These are phyloP conservation scores for Orbilia oligospora DNA, from an alignment of 2,329 filamentous ascomycete species.

Conservation along the genomic window DNA sequence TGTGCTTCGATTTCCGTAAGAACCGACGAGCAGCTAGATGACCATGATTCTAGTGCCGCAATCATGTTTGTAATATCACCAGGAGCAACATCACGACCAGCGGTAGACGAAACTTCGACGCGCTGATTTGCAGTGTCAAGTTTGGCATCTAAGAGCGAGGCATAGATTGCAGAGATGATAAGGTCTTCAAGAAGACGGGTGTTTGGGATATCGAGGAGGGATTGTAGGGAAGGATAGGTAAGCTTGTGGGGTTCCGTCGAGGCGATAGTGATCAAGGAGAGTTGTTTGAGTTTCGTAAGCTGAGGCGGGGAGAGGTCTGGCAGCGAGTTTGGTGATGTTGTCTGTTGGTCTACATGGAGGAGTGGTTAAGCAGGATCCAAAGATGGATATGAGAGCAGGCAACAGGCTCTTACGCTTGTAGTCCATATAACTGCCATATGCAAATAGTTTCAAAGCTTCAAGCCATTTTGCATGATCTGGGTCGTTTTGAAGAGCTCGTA, in stretches of 20 bases:
- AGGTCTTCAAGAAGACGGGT: constrained; percentile 84
- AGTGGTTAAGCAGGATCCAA: constrained; percentile 60
- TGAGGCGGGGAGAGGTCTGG: constrained; percentile 81
- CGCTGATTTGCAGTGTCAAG: constrained; percentile 83
- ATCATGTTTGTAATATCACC: constrained; percentile 79
- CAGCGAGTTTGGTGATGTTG: constrained; percentile 69
- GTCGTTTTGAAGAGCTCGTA: constrained; percentile 79
- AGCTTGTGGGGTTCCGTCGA: constrained; percentile 76
- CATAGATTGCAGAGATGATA: constrained; percentile 89
- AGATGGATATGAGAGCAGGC: neutral
- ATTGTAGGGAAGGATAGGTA: constrained; percentile 79
- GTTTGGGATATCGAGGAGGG: constrained; percentile 76
- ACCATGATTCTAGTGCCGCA: constrained; percentile 79
- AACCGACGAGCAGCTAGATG: constrained; percentile 80
- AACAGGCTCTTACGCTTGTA: constrained; percentile 73
- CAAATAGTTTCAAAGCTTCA: constrained; percentile 86
- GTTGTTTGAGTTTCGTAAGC: constrained; percentile 86
- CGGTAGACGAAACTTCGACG: constrained; percentile 83
- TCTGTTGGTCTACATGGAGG: constrained; percentile 48
- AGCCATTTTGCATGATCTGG: constrained; percentile 77
- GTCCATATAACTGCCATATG: constrained; percentile 87
- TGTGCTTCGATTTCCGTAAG: constrained; percentile 82
- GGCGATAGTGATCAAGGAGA: constrained; percentile 87
- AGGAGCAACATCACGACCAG: constrained; percentile 86
- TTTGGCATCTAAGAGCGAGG: constrained; percentile 83